Percentiles rank a stretch among this genome's conserved stretches.
Evolutionary conservation across 2,329 filamentous ascomycete species (phyloP).

Genomic region (Verticillium nonalfalfae): DNA sequence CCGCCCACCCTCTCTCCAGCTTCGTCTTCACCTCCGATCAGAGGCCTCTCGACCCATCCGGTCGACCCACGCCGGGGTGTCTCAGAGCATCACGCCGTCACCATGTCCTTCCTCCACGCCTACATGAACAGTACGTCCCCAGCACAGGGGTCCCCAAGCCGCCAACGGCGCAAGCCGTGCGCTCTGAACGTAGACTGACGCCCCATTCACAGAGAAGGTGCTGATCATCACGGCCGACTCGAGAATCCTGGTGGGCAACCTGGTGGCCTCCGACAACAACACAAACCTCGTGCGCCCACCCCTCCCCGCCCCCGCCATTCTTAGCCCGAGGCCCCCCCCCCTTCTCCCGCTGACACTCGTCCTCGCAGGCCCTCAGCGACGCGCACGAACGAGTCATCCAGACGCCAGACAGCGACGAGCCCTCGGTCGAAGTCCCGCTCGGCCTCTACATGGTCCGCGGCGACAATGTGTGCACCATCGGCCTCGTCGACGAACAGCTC

Average conservation of each 20-base stretch:
- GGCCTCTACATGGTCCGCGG: constrained; percentile 89
- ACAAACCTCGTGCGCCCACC: constrained; percentile 68
- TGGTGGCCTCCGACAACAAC: constrained; percentile 81
- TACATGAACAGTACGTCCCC: constrained; percentile 34
- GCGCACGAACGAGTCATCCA: constrained; percentile 89
- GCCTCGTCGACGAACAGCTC: constrained; percentile 81
- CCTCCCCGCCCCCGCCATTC: not conserved
- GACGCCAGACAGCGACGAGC: constrained; percentile 73
- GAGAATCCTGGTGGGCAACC: constrained; percentile 73
- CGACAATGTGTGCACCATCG: constrained; percentile 88
- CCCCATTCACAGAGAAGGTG: constrained; percentile 67
- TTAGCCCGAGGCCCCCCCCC: no score
- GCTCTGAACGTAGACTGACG: constrained; percentile 16
- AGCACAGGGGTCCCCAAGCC: not conserved
- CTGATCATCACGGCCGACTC: constrained; percentile 89
- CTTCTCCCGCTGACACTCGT: constrained; percentile 1
- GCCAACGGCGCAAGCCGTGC: not conserved
- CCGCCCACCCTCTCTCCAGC: not conserved
- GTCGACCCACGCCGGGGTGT: not conserved
- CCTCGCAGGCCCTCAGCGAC: constrained; percentile 60
- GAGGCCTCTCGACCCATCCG: no score
- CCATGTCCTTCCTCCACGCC: constrained; percentile 37
- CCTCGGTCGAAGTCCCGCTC: constrained; percentile 72
- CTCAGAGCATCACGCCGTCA: constrained; percentile 5
- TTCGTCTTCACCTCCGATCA: not conserved